Conservation (phyloP, 2,329 filamentous ascomycete genomes). For the Claviceps humidiphila region DNA sequence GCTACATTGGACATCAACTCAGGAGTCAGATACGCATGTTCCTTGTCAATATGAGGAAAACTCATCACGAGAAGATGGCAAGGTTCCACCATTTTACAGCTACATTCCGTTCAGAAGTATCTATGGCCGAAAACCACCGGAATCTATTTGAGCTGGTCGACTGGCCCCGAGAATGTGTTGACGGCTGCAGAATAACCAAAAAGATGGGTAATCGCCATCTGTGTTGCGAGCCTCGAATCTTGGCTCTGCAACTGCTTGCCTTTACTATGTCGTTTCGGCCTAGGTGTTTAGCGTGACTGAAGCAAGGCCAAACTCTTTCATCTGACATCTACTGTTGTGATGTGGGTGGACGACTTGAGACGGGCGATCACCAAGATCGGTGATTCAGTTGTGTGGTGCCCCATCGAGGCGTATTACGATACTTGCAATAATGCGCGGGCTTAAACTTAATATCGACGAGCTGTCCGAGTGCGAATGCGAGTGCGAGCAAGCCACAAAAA, state of each 20-base stretch:
- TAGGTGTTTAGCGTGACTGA: background rate
- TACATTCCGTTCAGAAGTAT: constrained; percentile 28
- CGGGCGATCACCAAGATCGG: too few relatives aligned
- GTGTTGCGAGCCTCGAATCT: background rate
- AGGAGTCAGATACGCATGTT: constrained; percentile 26
- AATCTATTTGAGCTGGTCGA: background rate
- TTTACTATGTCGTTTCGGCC: background rate
- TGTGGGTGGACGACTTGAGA: too few relatives aligned
- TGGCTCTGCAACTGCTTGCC: background rate
- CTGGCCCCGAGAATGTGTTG: background rate
- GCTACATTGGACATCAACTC: constrained; percentile 26
- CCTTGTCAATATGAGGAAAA: constrained; percentile 27
- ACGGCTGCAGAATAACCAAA: background rate
- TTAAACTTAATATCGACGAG: background rate
- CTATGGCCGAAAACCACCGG: constrained; percentile 24
- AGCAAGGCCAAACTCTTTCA: too few relatives aligned
- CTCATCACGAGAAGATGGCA: constrained; percentile 18
- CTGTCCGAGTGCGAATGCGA: background rate
- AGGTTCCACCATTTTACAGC: constrained; percentile 21
- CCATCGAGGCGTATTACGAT: too few relatives aligned
- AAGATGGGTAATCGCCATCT: too few relatives aligned
- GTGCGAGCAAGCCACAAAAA: background rate
- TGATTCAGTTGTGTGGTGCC: too few relatives aligned
- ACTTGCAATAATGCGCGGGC: background rate
- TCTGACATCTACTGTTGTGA: too few relatives aligned